Base-by-base conservation (phyloP, 2,329 filamentous ascomycete genomes). In the Pseudocercospora vitis region DNA sequence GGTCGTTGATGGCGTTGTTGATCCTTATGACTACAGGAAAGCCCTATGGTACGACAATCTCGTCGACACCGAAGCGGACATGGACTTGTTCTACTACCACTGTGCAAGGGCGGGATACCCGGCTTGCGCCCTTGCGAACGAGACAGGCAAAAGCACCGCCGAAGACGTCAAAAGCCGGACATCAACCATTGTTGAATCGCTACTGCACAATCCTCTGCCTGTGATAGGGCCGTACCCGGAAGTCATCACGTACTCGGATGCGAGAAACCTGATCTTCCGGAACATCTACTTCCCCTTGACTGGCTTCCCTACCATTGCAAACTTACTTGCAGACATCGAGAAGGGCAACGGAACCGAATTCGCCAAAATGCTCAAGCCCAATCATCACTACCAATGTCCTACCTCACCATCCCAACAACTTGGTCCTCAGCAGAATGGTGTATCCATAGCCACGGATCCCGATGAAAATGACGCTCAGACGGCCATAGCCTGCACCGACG, bases 1-100 rank as follows among this genome's bases (percentile, higher is more conserved):
- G 32, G 65, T 72, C 5, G 62, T 80, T 0, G 78, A 80, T 57
- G 77, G 76, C 3, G 74, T 79, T 3, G 73, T 76, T 2, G 73
- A 76, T 50, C 63, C 69, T 1, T 63, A 70, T 54, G 72, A 67
- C 56, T 75, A 72, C 53, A 53, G 50, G 21, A 56, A 65, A 14
- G 65, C 64, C 3, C 57, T 71, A 3, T 75, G 73, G 48, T 68
- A 68, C 12, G 68, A 71, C 47, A 75, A 72, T 53, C 62, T 79
- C 4, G 49, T 67, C 7, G 75, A 78, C 55, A 70, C 73, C 3
- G 74, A 78, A 52, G 74, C 73, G 29, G 70, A 67, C 19, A 67
- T 78, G 59, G 57, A 68, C 0, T 62, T 65, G 1, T 76, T 79
- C 63, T 78, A 76, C 63, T 71, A 69, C 3, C 73, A 71, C 46